These are phyloP conservation scores for Pachysolen tannophilus DNA, from an alignment of 805 yeast species.

Conservation along the genomic window DNA sequence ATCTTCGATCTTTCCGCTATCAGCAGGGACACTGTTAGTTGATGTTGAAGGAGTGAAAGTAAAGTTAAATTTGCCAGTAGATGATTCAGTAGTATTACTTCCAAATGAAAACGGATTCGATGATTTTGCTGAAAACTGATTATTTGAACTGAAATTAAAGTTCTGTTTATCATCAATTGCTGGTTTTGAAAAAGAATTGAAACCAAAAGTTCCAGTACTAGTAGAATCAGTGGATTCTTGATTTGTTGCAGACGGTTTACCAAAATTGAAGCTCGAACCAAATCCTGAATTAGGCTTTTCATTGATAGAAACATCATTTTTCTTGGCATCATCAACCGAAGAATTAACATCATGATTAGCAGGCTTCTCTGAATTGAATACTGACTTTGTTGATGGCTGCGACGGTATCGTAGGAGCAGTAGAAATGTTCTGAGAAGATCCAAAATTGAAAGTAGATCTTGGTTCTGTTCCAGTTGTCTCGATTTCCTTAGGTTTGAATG, in stretches of 20 bases:
- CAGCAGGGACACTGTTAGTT: constrained; percentile 8
- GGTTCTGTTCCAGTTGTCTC: not conserved
- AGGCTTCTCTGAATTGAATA: constrained; percentile 18
- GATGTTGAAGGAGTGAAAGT: constrained; percentile 13
- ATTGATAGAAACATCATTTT: constrained; percentile 1
- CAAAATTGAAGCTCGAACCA: constrained; percentile 14
- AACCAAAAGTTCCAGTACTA: not conserved
- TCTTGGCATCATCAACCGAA: constrained; percentile 7
- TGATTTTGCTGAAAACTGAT: no score
- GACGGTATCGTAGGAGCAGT: constrained; percentile 5
- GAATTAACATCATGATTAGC: constrained; percentile 3
- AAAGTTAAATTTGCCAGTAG: constrained; percentile 17
- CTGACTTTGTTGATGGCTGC: constrained; percentile 16
- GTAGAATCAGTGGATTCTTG: not conserved
- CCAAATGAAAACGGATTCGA: constrained; percentile 15
- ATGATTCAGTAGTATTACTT: constrained; percentile 11
- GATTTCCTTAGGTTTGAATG: not conserved
- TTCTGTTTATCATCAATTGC: not conserved
- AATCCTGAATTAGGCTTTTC: constrained; percentile 5
- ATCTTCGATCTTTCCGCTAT: constrained; percentile 6
- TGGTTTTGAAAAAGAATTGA: constrained; percentile 1
- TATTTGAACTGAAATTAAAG: no score
- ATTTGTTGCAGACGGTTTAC: constrained; percentile 8
- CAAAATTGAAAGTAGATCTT: not conserved
- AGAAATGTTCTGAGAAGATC: not conserved